These are phyloP conservation scores for Casuarina glauca DNA, from an alignment of 306 rosid genomes.

Conservation along the genomic window DNA sequence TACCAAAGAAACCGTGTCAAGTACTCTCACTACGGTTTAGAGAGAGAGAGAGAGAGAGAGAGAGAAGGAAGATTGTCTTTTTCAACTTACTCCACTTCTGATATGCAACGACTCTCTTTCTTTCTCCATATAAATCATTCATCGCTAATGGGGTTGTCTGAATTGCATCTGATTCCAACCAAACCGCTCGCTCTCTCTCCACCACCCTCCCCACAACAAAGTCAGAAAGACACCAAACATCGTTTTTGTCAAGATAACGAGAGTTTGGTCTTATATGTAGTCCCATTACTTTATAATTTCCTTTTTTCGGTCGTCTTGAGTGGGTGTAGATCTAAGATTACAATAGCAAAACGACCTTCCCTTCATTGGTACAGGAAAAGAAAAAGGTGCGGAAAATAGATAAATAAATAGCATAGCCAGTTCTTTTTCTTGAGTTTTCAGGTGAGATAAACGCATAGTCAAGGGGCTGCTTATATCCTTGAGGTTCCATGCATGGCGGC, in stretches of 20 bases:
- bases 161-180: conserved; percentile 16
- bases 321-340: neutral
- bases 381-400: neutral
- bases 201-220: neutral
- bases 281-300: neutral
- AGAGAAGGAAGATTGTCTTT: conserved; percentile 14
- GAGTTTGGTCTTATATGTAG: conserved; percentile 15
- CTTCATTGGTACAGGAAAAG: neutral
- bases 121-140: neutral
- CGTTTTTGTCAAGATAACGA: conserved; percentile 31
- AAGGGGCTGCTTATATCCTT: neutral
- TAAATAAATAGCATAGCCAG: neutral
- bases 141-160: conserved; percentile 6
- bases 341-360: neutral
- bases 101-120: conserved; percentile 29
- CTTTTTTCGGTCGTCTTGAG: neutral
- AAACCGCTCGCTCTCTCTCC: conserved; percentile 20
- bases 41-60: conserved; percentile 8
- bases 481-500: neutral
- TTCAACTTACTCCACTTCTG: conserved; percentile 28
- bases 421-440: neutral
- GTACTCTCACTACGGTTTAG: conserved; percentile 3
- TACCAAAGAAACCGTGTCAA: conserved; percentile 38
- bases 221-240: conserved; percentile 35
- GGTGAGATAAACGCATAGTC: neutral